Evolutionary conservation across 768 basidiomycete genomes (phyloP), one percentile per base, ranked within the genome.

Genomic region (Hemileccinum rubropunctum): DNA sequence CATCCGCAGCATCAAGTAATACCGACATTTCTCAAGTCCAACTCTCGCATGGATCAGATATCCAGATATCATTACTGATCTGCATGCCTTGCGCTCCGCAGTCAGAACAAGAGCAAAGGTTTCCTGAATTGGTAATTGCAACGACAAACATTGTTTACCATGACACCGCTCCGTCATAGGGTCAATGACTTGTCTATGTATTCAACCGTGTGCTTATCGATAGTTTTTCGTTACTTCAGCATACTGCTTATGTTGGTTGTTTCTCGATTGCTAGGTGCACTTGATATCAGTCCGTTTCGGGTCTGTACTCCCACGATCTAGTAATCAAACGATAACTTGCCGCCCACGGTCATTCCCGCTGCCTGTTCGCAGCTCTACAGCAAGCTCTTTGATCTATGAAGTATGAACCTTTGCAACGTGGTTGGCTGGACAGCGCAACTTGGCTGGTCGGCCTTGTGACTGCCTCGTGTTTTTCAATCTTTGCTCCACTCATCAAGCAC

Each of bases 21-120:
- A 27, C 36, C 30, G 15, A 50, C n/a, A 27, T 20, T 6, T 26
- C 44, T 13, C 48, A 34, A 11, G 28, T 36, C 10, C 47, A 53
- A 20, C 54, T 56, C 28, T 51, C 45, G 3, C 37, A 59, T 23
- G 55, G 52, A 42, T 63, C 64, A 13, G 47, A 64, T 17, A 32
- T 70, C 42, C 66, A 57, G 34, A 44, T 70, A 28, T 60, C 58
- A 13, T 37, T 68, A 17, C n/a, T 68, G 43, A 59, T 68, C 12
- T 50, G 51, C 18, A 70, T 68, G 67, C 67, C 67, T 36, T 52
- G 35, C 15, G 45, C 49, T 14, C 48, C 53, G 44, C 54, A 37
- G 4, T 38, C 33, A 23, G 21, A 33, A 27, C 40, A n/a, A 10
- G 46, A 45, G 30, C 18, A 42, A 21, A 33, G 14, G 18, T 35